phyloP scores from a whole-genome alignment of 805 yeast species.

The Tetrapisispora iriomotensis region DNA sequence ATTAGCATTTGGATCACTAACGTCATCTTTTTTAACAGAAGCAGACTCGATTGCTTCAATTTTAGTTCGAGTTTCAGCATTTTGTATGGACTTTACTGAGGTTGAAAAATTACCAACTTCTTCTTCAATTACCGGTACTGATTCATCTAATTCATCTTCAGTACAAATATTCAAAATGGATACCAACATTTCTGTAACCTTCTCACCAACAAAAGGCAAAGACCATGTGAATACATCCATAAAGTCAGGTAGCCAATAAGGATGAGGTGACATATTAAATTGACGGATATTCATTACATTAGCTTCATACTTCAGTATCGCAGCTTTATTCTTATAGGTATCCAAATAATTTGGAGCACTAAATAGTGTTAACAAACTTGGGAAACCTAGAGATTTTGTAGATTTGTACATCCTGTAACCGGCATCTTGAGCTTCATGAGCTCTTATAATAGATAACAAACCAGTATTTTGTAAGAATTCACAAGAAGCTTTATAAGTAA shows the following conservation, averaged over 20 bases:
- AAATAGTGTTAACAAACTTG: slow-evolving; percentile 80
- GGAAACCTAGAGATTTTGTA: slow-evolving; percentile 77
- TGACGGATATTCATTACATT: slow-evolving; percentile 93
- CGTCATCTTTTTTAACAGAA: slow-evolving; percentile 2
- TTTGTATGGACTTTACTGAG: background rate
- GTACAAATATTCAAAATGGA: slow-evolving; percentile 88
- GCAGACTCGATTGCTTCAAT: background rate
- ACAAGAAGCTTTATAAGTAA: slow-evolving; percentile 73
- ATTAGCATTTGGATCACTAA: slow-evolving; percentile 3
- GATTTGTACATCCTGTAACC: slow-evolving; percentile 92
- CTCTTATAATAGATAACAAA: slow-evolving; percentile 76
- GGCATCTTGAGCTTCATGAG: slow-evolving; percentile 96
- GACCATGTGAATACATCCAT: slow-evolving; percentile 99
- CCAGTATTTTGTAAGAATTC: slow-evolving; percentile 70
- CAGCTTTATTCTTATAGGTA: slow-evolving; percentile 88
- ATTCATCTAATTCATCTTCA: slow-evolving; percentile 79
- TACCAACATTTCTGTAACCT: slow-evolving; percentile 86
- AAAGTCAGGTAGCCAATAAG: slow-evolving; percentile 92
- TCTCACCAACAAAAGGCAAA: slow-evolving; percentile 92
- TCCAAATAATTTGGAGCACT: slow-evolving; percentile 95
- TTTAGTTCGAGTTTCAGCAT: background rate
- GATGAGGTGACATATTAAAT: slow-evolving; percentile 87
- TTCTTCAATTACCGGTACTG: slow-evolving; percentile 39
- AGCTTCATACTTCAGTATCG: slow-evolving; percentile 82
- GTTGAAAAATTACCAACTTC: slow-evolving; percentile 23